These are phyloP conservation scores for Fonsecaea multimorphosa DNA, from an alignment of 2,329 filamentous ascomycete species.

Conservation along the genomic window DNA sequence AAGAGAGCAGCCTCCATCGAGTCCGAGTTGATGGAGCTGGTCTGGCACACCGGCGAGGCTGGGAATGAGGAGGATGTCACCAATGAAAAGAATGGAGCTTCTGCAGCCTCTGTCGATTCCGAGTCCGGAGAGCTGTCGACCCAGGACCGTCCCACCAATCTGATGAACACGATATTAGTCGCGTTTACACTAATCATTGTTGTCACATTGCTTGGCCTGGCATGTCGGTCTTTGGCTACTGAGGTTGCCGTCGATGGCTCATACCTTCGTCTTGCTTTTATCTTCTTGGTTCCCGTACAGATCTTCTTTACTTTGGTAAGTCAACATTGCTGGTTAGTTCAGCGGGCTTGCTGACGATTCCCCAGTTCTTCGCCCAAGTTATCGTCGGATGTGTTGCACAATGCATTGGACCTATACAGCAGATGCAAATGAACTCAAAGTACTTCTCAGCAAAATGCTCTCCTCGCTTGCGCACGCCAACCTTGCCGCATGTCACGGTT, in stretches of 20 bases:
- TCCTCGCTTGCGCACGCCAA: slow-evolving; percentile 61
- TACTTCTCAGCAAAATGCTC: slow-evolving; percentile 79
- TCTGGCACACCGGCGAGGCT: slow-evolving; percentile 68
- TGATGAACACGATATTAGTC: slow-evolving; percentile 73
- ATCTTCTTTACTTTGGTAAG: slow-evolving; percentile 74
- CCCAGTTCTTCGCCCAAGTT: slow-evolving; percentile 75
- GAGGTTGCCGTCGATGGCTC: slow-evolving; percentile 69
- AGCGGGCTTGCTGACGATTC: slow-evolving; percentile 24
- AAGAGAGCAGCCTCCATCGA: slow-evolving; percentile 74
- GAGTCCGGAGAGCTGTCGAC: slow-evolving; percentile 72
- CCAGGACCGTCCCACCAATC: slow-evolving; percentile 69
- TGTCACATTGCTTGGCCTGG: slow-evolving; percentile 70
- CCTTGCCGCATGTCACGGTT: slow-evolving; percentile 65
- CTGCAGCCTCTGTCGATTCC: slow-evolving; percentile 66
- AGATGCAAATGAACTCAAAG: slow-evolving; percentile 77
- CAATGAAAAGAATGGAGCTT: slow-evolving; percentile 59
- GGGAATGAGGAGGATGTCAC: slow-evolving; percentile 60
- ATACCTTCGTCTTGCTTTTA: slow-evolving; percentile 68
- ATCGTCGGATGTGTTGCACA: slow-evolving; percentile 77
- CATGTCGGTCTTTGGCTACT: slow-evolving; percentile 71
- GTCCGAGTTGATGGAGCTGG: slow-evolving; percentile 75
- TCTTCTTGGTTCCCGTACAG: slow-evolving; percentile 71
- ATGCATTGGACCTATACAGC: slow-evolving; percentile 75
- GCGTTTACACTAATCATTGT: slow-evolving; percentile 70
- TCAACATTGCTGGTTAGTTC: slow-evolving; percentile 39